These are phyloP conservation scores for Solanum hybrid DNA, from an alignment of 305 asterid species.

Conservation along the genomic window DNA sequence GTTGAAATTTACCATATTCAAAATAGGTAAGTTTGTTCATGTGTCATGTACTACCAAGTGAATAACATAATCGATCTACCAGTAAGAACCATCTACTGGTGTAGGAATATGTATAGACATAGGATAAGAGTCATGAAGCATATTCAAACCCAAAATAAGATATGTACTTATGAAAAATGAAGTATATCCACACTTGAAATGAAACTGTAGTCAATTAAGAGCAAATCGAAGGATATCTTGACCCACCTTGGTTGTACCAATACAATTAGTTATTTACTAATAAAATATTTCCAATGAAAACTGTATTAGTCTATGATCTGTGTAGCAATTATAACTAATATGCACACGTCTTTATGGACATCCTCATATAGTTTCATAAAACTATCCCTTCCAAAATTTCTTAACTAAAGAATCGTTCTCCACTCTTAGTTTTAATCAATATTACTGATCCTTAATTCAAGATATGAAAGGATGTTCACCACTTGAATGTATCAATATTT, in stretches of 20 bases:
- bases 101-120: not conserved
- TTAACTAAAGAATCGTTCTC: not conserved
- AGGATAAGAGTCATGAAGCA: not conserved
- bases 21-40: no score
- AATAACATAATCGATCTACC: not conserved
- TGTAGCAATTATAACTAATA: not conserved
- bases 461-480: not conserved
- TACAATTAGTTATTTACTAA: not conserved
- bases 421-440: not conserved
- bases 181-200: not conserved
- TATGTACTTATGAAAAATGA: not conserved
- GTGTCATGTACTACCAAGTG: not conserved
- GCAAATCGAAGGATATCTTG: not conserved
- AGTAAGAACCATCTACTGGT: not conserved
- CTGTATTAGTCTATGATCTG: not conserved
- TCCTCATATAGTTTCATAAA: no score
- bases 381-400: not conserved
- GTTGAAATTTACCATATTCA: not conserved
- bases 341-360: not conserved
- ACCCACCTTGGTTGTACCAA: not conserved
- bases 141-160: not conserved
- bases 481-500: not conserved
- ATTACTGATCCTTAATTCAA: not conserved
- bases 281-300: not conserved
- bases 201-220: not conserved